Evolutionary conservation across 441 rosid genomes (phyloP), one percentile per base, ranked within the genome.

Genomic region (Croton setiger): DNA sequence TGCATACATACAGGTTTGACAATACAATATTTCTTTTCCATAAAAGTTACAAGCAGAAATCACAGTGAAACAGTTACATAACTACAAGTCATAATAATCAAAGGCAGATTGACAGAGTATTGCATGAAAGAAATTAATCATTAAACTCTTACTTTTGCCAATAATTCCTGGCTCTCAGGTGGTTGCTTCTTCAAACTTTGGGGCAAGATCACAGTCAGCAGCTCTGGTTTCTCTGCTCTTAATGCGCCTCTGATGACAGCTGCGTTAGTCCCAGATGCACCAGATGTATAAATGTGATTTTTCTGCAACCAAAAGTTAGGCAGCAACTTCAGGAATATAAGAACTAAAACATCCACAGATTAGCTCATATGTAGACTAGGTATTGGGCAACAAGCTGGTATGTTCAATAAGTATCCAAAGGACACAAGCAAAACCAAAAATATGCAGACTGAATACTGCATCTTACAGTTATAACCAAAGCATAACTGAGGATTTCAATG

Each of bases 231-330:
- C 81, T 92, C 99, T 23, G 97, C 99, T 80, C 99, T 87, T 73
- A 92, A 68, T 63, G 99, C 97, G 77, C 99, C 99, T 84, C 99
- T 86, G 68, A 94, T 94, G 69, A 94, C 99, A 21, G 97, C 99
- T 41, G 98, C 97, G 75, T 94, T 94, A 66, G 98, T 94, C 68
- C 97, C 97, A 3, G 97, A 92, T 72, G 99, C 97, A 73, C 99
- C 99, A 51, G 97, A 94, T 51, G 99, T 94, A 68, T 82, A 94
- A 70, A 94, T 94, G 79, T 94, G 99, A 75, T 94, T 94, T 86
- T 94, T 92, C 99, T 94, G 87, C 80, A 73, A 63, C 64, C 18
- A 60, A 68, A 77, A 41, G 33, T 44, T 37, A 44, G 52, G 60
- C 58, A 43, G 23, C 37, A 58, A 60, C 60, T 71, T 75, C 67